These are phyloP conservation scores for Carex cristatella DNA, from an alignment of 176 grass and related monocot genomes.

Conservation along the genomic window DNA sequence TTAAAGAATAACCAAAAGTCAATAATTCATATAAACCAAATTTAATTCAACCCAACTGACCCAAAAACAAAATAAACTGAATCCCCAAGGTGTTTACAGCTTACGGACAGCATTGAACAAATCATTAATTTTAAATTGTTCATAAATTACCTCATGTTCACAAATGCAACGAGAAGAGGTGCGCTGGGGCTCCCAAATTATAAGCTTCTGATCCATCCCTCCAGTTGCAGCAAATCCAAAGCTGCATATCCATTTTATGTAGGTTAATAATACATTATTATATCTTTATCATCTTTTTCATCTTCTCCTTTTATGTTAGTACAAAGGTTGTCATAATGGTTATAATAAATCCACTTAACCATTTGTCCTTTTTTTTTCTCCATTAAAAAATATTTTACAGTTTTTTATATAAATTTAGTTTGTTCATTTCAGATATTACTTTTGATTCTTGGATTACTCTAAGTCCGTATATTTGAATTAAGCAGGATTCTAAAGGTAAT, in stretches of 20 bases:
- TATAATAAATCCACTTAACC: neutral
- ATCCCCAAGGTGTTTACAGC: neutral
- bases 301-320: neutral
- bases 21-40: neutral
- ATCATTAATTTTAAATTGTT: neutral
- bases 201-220: conserved; percentile 72
- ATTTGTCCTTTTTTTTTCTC: neutral
- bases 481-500: neutral
- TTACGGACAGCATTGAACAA: neutral
- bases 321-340: neutral
- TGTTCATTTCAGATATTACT: neutral
- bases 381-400: neutral
- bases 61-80: neutral
- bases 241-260: conserved; percentile 27
- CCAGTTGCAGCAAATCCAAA: conserved; percentile 61
- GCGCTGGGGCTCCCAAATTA: conserved; percentile 66
- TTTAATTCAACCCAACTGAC: neutral
- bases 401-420: neutral
- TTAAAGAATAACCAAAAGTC: neutral
- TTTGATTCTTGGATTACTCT: neutral
- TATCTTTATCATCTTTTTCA: neutral
- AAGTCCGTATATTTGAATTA: neutral
- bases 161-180: conserved; percentile 54
- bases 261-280: neutral
- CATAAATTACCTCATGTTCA: conserved; percentile 50